Base-by-base conservation (phyloP, 2,329 filamentous ascomycete species). In the Fusarium lateritium region DNA sequence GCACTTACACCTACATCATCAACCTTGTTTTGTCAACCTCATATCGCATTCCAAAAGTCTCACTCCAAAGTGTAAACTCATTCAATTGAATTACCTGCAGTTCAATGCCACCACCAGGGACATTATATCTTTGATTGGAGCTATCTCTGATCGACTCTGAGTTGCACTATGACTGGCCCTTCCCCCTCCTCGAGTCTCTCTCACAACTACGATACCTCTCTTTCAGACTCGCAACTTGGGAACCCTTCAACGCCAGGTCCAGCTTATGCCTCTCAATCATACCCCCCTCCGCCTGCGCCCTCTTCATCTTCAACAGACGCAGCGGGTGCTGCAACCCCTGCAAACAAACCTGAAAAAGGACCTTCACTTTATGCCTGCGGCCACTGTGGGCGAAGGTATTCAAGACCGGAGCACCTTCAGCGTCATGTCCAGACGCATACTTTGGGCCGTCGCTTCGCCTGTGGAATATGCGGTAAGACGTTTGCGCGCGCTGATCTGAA, bases 401-500 rank as follows among this genome's bases (percentile, higher is more conserved):
- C 84, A 38, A 81, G 85, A 14, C 84, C 85, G 5, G 85, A 87
- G 72, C 85, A 87, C 70, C 82, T 87, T 13, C 84, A 85, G 55
- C 78, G 84, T 26, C 84, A 86, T 70, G 83, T 85, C 38, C 82
- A 84, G 67, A 83, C 83, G 5, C 84, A 86, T 67, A 85, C 83
- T 4, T 77, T 85, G 8, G 84, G 84, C 7, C 83, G 84, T 50
- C 81, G 84, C 31, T 86, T 86, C 70, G 73, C 78, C 19, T 85
- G 84, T 67, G 78, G 83, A 39, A 78, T 87, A 56, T 86, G 85
- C 67, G 81, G 83, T 56, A 87, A 87, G 70, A 83, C 83, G 7
- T 87, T 87, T 73, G 83, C 84, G 11, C 81, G 85, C 21, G 85
- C 85, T 58, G 85, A 87, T 70, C 79, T 87, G 13, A 78, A 86